Conservation (phyloP, 1,284 basidiomycete species). For the Fomitopsis pinicola region DNA sequence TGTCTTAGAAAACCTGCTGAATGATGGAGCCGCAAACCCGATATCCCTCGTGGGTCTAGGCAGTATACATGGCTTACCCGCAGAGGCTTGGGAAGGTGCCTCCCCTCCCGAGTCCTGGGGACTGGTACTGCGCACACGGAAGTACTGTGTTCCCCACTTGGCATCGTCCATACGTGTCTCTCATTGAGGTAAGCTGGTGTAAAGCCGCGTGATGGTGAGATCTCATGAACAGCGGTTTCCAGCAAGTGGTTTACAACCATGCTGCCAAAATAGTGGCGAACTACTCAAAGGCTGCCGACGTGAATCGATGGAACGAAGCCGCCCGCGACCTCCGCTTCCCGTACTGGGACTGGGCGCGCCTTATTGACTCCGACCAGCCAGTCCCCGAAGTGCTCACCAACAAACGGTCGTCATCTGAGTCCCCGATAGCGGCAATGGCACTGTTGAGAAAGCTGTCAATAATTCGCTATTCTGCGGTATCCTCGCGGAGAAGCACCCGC, state of each 20-base stretch:
- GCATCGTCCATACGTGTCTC: slow-evolving; percentile 46
- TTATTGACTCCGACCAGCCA: slow-evolving; percentile 18
- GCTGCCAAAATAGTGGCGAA: slow-evolving; percentile 37
- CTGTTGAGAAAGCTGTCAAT: slow-evolving; percentile 30
- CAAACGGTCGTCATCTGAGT: slow-evolving; percentile 34
- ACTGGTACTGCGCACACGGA: slow-evolving; percentile 49
- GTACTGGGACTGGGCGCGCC: slow-evolving; percentile 49
- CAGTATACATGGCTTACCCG: slow-evolving; percentile 47
- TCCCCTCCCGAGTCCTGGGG: slow-evolving; percentile 14
- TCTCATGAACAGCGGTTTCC: not conserved
- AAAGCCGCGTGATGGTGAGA: not conserved
- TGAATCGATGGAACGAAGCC: slow-evolving; percentile 31
- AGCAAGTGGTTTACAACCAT: slow-evolving; percentile 42
- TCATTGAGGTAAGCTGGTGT: slow-evolving; percentile 37
- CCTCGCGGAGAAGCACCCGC: slow-evolving; percentile 37
- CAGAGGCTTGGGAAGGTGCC: slow-evolving; percentile 35
- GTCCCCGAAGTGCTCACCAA: slow-evolving; percentile 36
- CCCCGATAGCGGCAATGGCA: slow-evolving; percentile 10
- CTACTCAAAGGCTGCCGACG: slow-evolving; percentile 29
- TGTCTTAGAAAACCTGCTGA: slow-evolving; percentile 23
- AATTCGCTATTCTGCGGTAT: slow-evolving; percentile 42
- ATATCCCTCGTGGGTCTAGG: slow-evolving; percentile 41
- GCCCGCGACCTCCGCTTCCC: slow-evolving; percentile 39
- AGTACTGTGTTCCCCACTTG: slow-evolving; percentile 48
- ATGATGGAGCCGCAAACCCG: slow-evolving; percentile 13